Evolutionary conservation across 352 stramenopile species (phyloP).

Genomic region (Thalassiosira ordinaria): DNA sequence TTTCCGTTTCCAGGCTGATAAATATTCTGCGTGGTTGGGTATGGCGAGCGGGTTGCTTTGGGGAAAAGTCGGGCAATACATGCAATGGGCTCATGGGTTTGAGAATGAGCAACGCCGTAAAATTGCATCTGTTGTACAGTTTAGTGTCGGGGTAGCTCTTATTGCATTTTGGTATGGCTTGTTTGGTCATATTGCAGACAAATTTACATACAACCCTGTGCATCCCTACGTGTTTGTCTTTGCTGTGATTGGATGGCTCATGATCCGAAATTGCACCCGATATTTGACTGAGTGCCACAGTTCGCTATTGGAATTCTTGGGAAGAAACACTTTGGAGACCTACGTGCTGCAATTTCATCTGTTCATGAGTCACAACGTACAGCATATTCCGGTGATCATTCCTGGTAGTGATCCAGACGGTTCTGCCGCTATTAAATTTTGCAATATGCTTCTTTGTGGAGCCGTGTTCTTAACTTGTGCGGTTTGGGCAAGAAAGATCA

Average conservation of each 20-base stretch:
- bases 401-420: constrained; percentile 62
- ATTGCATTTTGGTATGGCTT: constrained; percentile 75
- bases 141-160: constrained; percentile 47
- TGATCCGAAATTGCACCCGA: constrained; percentile 87
- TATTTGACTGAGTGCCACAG: constrained; percentile 81
- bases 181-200: constrained; percentile 80
- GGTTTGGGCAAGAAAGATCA: constrained; percentile 67
- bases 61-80: constrained; percentile 64
- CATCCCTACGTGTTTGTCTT: constrained; percentile 89
- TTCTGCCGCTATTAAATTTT: constrained; percentile 50
- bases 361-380: constrained; percentile 85
- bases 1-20: constrained; percentile 78
- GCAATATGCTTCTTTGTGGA: constrained; percentile 75
- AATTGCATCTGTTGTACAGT: constrained; percentile 43
- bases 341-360: constrained; percentile 91
- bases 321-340: constrained; percentile 89
- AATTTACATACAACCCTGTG: constrained; percentile 87
- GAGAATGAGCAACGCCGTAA: constrained; percentile 44
- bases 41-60: constrained; percentile 64
- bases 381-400: constrained; percentile 76
- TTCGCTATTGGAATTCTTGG: constrained; percentile 85
- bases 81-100: constrained; percentile 68
- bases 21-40: constrained; percentile 73
- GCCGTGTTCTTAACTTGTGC: constrained; percentile 63
- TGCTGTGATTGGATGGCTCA: constrained; percentile 85